phyloP scores from a whole-genome alignment of 2,329 filamentous ascomycete genomes.

The Xylaria sp. region DNA sequence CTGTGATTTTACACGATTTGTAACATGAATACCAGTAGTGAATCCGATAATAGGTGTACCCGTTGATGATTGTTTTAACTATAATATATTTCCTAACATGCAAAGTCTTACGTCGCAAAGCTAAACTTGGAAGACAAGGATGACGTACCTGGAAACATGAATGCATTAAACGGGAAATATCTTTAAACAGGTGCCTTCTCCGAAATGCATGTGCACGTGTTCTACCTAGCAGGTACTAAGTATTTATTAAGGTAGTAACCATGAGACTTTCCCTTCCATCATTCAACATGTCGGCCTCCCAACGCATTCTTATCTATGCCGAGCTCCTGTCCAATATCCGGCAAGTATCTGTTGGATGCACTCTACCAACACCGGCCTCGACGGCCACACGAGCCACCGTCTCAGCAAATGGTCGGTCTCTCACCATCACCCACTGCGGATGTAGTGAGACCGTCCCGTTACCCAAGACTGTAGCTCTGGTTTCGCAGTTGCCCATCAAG shows the following conservation, averaged over 20 bases:
- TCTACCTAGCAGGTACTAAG: too few species aligned
- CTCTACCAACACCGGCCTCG: slow-evolving; percentile 57
- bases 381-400: slow-evolving; percentile 57
- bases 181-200: background rate
- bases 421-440: slow-evolving; percentile 62
- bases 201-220: background rate
- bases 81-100: background rate
- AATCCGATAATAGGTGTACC: background rate
- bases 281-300: slow-evolving; percentile 40
- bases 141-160: too few species aligned
- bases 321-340: slow-evolving; percentile 73
- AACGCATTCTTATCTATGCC: slow-evolving; percentile 62
- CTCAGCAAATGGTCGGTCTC: slow-evolving; percentile 55
- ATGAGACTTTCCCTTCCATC: slow-evolving; percentile 16
- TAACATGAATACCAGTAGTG: too few species aligned
- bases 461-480: slow-evolving; percentile 54
- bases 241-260: slow-evolving; percentile 4
- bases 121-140: too few species aligned
- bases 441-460: slow-evolving; percentile 51
- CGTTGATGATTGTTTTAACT: background rate
- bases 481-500: slow-evolving; percentile 53
- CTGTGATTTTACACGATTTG: background rate
- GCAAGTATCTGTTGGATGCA: slow-evolving; percentile 68
- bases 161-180: slow-evolving; percentile 18
- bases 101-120: background rate